These are phyloP conservation scores for Neocatenulostroma microsporum DNA, from an alignment of 2,329 filamentous ascomycete genomes.

Conservation along the genomic window DNA sequence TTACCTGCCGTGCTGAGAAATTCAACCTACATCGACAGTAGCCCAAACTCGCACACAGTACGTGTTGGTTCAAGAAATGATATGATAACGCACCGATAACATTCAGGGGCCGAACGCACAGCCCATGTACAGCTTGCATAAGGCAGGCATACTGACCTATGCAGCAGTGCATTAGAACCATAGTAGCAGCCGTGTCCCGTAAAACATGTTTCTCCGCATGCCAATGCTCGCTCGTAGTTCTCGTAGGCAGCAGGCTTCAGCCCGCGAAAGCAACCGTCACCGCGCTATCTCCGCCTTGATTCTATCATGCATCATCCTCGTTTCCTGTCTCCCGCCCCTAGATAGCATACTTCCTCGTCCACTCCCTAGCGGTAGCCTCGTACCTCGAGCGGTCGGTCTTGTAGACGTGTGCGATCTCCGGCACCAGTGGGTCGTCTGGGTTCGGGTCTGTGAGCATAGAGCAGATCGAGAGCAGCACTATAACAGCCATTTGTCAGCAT, in stretches of 20 bases:
- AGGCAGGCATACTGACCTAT: not conserved
- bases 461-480: conserved; percentile 96
- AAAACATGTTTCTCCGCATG: not conserved
- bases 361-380: conserved; percentile 93
- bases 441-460: conserved; percentile 99
- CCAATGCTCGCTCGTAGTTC: not conserved
- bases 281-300: too few species aligned
- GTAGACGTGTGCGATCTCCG: conserved; percentile 99
- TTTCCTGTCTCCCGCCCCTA: too few species aligned
- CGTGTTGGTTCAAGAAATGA: not conserved
- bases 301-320: too few species aligned
- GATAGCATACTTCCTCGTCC: conserved; percentile 99
- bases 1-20: too few species aligned
- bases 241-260: too few species aligned
- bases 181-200: conserved; percentile 4
- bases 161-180: conserved; percentile 2
- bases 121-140: conserved; percentile 3
- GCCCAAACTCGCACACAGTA: too few species aligned
- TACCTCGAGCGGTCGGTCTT: conserved; percentile 96
- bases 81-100: not conserved
- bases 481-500: conserved; percentile 22
- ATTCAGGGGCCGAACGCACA: conserved; percentile 4
- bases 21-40: too few species aligned
- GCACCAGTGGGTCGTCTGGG: conserved; percentile 95
- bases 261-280: too few species aligned